Evolutionary conservation across 2,329 filamentous ascomycete species (phyloP).

Genomic region (Myriosclerotinia scirpicola): DNA sequence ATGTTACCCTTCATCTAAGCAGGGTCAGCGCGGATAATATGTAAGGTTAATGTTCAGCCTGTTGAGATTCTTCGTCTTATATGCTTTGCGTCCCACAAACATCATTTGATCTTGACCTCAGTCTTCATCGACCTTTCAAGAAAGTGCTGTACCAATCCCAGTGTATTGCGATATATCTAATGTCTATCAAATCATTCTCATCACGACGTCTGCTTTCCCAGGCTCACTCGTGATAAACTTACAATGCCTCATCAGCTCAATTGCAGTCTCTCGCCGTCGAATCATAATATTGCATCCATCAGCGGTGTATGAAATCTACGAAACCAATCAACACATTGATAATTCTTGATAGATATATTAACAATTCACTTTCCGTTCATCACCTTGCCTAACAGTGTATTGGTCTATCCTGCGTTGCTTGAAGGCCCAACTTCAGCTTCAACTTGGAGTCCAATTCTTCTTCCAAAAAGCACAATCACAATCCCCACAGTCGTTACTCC

Average conservation of each 20-base stretch:
- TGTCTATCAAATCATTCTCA: background rate
- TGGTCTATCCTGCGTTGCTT: background rate
- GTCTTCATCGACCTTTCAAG: background rate
- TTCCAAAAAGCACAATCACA: background rate
- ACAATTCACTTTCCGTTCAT: background rate
- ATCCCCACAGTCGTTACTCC: background rate
- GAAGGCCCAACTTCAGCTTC: background rate
- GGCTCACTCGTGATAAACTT: background rate
- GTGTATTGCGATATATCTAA: background rate
- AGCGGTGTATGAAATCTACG: background rate
- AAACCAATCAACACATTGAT: background rate
- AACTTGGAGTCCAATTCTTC: background rate
- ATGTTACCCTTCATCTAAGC: background rate
- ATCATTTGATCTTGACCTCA: background rate
- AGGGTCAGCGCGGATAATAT: background rate
- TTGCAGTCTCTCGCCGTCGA: background rate
- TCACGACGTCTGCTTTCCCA: background rate
- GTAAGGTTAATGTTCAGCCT: background rate
- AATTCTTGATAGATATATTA: background rate
- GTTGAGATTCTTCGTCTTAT: background rate
- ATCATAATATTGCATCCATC: background rate
- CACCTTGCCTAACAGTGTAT: background rate
- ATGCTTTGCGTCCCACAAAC: background rate
- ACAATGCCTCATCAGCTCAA: background rate
- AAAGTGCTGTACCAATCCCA: background rate